Evolutionary conservation across 1,139 yeast genomes (phyloP), one percentile per base, ranked within the genome.

Genomic region (Magnusiomyces ingens): DNA sequence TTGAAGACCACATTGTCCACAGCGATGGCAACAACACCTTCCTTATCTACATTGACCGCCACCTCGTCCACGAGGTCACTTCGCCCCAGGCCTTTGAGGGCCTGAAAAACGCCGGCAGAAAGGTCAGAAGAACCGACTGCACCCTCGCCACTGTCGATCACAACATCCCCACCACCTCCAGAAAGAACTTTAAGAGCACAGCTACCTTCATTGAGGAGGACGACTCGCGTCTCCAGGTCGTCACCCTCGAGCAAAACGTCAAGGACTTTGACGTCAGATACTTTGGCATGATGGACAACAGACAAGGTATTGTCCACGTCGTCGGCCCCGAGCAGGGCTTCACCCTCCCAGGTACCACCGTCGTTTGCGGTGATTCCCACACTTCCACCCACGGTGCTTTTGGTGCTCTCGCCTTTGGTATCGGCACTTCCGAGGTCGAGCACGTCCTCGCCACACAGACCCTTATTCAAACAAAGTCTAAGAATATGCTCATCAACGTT

Each of bases 21-120:
- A 75, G 80, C 67, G 96, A 90, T 64, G 93, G 87, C 52, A 82
- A 89, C 38, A 95, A 94, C 41, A 89, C 96, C 13, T 84, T 79
- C 67, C 77, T 93, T 62, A 73, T 93, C 59, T 93, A 87, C 71
- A 91, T 93, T 58, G 99, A 93, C 72, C 87, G 99, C 72, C 99
- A 93, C 70, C 77, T 93, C 63, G 96, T 93, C 55, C 99, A 93
- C 70, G 99, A 93, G 74, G 99, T 93, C 53, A 93, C 99, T 1
- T 90, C 98, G 40, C 99, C 99, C 37, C 99, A 93, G 72, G 99
- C 99, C 10, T 93, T 93, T 67, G 99, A 93, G 74, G 98, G 98
- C 45, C 79, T 93, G 64, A 79, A 78, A 61, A 85, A 82, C 65
- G 96, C 97, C 21, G 88, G 86, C 52, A 83, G 99, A 75, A 70